Conservation (phyloP, 1,139 yeast species). For the Pichia sp. region DNA sequence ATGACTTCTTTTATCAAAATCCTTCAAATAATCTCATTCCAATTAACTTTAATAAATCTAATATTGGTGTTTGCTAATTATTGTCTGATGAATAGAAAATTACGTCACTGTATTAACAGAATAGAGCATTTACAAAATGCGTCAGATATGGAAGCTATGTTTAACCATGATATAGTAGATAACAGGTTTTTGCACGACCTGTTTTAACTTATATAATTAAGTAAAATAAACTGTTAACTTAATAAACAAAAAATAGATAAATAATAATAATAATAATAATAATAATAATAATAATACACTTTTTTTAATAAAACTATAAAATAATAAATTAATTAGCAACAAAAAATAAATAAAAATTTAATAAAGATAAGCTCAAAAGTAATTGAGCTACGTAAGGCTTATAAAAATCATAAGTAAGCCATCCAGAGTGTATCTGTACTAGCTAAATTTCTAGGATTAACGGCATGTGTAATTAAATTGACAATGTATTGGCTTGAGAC, state of each 20-base stretch:
- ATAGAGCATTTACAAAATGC: conserved; percentile 18
- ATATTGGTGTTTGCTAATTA: conserved; percentile 21
- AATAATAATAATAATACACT: not conserved
- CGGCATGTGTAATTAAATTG: conserved; percentile 91
- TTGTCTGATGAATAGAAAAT: conserved; percentile 20
- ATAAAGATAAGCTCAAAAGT: too few relatives aligned
- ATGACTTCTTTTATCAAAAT: conserved; percentile 17
- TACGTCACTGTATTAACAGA: conserved; percentile 21
- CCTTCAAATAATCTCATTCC: conserved; percentile 17
- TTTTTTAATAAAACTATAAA: not conserved
- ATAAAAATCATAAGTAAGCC: conserved; percentile 67
- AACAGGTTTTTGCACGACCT: not conserved
- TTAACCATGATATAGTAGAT: conserved; percentile 11
- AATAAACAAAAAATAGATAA: too few relatives aligned
- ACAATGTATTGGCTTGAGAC: conserved; percentile 92
- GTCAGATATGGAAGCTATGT: conserved; percentile 9
- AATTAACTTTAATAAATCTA: conserved; percentile 16
- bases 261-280: too few relatives aligned
- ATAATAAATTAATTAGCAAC: not conserved
- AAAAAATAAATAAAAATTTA: conserved; percentile 1
- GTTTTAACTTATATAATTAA: too few relatives aligned
- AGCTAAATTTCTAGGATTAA: conserved; percentile 90
- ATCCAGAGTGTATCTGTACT: conserved; percentile 92
- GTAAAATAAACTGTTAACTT: too few relatives aligned
- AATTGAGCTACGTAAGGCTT: too few relatives aligned